Percentiles rank a stretch among this genome's conserved stretches.
These are phyloP conservation scores for Phalaenopsis hybrid DNA, from an alignment of 116 monocot genomes.

Conservation along the genomic window DNA sequence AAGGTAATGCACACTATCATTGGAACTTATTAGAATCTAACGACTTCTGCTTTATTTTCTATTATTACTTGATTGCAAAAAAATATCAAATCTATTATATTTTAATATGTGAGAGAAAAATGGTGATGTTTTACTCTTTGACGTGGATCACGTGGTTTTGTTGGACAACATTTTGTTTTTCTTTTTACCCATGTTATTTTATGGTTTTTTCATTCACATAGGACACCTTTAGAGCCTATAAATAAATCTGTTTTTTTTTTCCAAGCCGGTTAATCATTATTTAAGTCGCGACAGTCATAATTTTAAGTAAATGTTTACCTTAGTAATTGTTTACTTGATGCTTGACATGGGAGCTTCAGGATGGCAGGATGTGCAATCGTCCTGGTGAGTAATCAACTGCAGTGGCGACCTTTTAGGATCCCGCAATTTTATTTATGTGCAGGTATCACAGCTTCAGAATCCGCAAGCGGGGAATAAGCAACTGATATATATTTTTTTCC, in stretches of 20 bases:
- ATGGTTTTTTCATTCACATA: background rate
- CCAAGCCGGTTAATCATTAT: background rate
- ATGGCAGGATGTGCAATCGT: too few species aligned
- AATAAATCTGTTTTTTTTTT: background rate
- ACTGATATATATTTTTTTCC: too few species aligned
- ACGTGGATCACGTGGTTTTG: background rate
- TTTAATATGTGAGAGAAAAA: background rate
- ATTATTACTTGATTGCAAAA: background rate
- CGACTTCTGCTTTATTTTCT: background rate
- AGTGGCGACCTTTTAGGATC: too few species aligned
- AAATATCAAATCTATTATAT: background rate
- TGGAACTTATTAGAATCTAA: background rate
- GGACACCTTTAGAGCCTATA: background rate
- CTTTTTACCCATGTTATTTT: background rate
- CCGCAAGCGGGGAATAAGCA: too few species aligned
- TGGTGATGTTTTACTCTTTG: background rate
- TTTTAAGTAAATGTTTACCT: background rate
- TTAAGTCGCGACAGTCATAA: background rate
- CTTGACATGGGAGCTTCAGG: too few species aligned
- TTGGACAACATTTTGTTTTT: background rate
- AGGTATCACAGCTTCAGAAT: too few species aligned
- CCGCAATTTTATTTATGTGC: too few species aligned
- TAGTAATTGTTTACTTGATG: background rate
- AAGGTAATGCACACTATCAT: slow-evolving; percentile 43
- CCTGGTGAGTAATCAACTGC: too few species aligned